Percentiles rank a stretch among this genome's conserved stretches.
Evolutionary conservation across 805 yeast genomes (phyloP).

Genomic region (Candida bentonensis): DNA sequence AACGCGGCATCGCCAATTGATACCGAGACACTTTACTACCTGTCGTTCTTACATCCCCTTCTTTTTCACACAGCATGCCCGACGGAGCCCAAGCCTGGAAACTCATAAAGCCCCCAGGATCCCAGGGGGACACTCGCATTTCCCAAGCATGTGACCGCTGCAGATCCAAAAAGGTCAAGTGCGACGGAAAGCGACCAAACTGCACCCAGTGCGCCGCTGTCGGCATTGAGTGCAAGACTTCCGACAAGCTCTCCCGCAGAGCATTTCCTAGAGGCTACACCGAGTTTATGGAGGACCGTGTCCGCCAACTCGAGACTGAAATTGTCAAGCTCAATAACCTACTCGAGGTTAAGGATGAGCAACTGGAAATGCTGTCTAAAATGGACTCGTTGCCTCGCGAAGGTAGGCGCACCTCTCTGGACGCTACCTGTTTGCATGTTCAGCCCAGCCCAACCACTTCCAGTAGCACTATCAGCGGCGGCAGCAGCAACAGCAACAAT

Average conservation of each 20-base stretch:
- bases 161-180: constrained; percentile 51
- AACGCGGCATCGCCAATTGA: too few species aligned
- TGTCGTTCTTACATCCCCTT: too few species aligned
- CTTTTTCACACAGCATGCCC: too few species aligned
- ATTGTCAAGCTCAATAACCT: constrained; percentile 54
- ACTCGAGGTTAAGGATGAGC: constrained; percentile 51
- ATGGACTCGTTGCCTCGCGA: constrained; percentile 9
- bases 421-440: too few species aligned
- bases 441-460: too few species aligned
- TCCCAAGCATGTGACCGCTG: constrained; percentile 92
- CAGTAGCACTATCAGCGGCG: constrained; percentile 2
- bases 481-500: neutral
- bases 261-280: constrained; percentile 91
- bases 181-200: constrained; percentile 55
- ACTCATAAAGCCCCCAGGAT: constrained; percentile 56
- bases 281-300: constrained; percentile 74
- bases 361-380: constrained; percentile 30
- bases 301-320: constrained; percentile 75
- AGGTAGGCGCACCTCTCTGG: constrained; percentile 1
- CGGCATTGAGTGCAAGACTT: constrained; percentile 79
- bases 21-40: too few species aligned
- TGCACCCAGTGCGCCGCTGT: constrained; percentile 76
- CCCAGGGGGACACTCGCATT: constrained; percentile 43
- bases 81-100: constrained; percentile 32
- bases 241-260: constrained; percentile 70